Evolutionary conservation across 208 protist species (phyloP), one percentile per base, ranked within the genome.

Genomic region (Phytomonas sp.): DNA sequence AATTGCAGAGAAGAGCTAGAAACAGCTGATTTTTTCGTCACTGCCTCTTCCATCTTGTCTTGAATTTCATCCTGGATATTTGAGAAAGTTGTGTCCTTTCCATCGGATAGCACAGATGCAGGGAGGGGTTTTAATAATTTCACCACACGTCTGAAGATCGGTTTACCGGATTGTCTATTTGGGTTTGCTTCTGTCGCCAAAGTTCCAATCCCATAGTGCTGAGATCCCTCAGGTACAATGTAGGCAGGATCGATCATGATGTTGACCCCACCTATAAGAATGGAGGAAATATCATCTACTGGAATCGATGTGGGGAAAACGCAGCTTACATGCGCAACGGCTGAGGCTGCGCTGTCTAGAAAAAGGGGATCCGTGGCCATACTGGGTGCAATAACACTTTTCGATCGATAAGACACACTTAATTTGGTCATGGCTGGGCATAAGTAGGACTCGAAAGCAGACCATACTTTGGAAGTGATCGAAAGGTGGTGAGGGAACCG

Each of bases 381-480:
- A 16, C 12, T 49, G 14, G 12, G 12, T 4, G 40, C 40, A 49
- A 23, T 49, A 10, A 16, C 40, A 16, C 12, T 49, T 49, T 49
- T 4, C 40, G 19, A 49, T 16, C 40, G 40, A 49, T 49, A 3
- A 49, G 40, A 49, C 12, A 49, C 12, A 19, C 40, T 16, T 16
- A 49, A 49, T 49, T 49, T 49, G 2, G 3, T 4, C 14, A 66
- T 76, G 29, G 75, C 76, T 31, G 67, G 71, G 63, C 82, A 87
- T 30, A 89, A 76, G 69, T 83, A 77, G 34, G 85, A 71, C 63
- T 92, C 83, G 63, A 93, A 92, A 37, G 85, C 71, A 63, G 73
- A 75, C 88, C 91, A 96, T 10, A 92, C 67, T 74, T 96, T 96
- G 33, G 87, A 84, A 26, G 86, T 88, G 62, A 96, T 75, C 29